A percentile compares a stretch with the other conserved stretches of the same genome.
phyloP scores from a whole-genome alignment of 2,329 filamentous ascomycete genomes.

The Coniella vitis region DNA sequence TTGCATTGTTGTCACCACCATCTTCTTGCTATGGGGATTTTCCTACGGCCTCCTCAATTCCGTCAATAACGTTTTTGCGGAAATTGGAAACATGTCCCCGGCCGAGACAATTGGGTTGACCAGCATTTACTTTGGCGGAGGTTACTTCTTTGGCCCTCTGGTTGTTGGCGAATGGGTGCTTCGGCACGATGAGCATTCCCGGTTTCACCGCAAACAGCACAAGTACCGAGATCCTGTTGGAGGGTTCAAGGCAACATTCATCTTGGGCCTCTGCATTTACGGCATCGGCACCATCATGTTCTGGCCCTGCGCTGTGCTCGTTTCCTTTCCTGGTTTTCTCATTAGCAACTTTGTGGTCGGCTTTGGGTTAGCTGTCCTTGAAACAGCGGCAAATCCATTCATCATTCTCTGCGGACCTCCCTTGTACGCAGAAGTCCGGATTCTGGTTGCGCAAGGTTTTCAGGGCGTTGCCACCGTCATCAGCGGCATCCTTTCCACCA shows the following conservation, averaged over 20 bases:
- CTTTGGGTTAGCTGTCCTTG: constrained; percentile 68
- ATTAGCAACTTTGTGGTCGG: constrained; percentile 69
- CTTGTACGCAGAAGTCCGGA: constrained; percentile 65
- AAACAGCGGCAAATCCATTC: constrained; percentile 76
- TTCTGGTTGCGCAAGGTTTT: constrained; percentile 69
- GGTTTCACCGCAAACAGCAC: constrained; percentile 30
- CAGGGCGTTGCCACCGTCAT: constrained; percentile 71
- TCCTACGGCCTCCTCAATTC: constrained; percentile 82
- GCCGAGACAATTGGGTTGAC: constrained; percentile 62
- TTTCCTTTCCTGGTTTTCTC: constrained; percentile 72
- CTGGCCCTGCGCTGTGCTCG: constrained; percentile 71
- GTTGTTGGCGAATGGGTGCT: constrained; percentile 65
- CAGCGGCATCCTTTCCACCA: constrained; percentile 64
- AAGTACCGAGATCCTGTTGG: constrained; percentile 39
- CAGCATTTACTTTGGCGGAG: constrained; percentile 62
- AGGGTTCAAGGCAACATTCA: constrained; percentile 76
- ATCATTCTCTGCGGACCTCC: constrained; percentile 64
- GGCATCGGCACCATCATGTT: constrained; percentile 75
- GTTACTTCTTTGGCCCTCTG: constrained; percentile 63
- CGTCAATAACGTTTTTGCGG: constrained; percentile 65
- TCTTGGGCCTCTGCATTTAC: constrained; percentile 68
- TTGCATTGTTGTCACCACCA: constrained; percentile 65
- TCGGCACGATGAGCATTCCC: constrained; percentile 56
- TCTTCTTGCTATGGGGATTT: constrained; percentile 87
- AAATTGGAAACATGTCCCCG: constrained; percentile 52